phyloP scores from a whole-genome alignment of 1,284 basidiomycete species.

The Naganishia sp. region DNA sequence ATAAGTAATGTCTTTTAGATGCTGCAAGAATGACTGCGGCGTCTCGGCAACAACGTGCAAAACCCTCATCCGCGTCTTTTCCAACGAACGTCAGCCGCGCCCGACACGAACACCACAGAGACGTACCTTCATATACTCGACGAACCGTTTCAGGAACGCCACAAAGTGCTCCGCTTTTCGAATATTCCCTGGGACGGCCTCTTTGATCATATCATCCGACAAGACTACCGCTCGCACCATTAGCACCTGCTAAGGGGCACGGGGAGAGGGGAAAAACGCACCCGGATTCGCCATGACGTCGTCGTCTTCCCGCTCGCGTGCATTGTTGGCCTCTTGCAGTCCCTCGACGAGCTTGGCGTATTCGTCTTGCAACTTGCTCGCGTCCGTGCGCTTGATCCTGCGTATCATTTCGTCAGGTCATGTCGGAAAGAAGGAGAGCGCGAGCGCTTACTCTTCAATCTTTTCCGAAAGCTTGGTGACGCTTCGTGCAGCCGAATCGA shows the following conservation, averaged over 20 bases:
- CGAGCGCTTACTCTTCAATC: slow-evolving; percentile 77
- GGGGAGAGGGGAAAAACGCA: slow-evolving; percentile 44
- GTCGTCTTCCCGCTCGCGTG: slow-evolving; percentile 62
- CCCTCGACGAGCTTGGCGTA: slow-evolving; percentile 96
- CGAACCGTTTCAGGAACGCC: slow-evolving; percentile 95
- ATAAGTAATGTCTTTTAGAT: slow-evolving; percentile 98
- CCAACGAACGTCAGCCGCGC: not conserved
- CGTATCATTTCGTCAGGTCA: too few relatives aligned
- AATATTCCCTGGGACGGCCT: slow-evolving; percentile 97
- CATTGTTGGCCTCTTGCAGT: slow-evolving; percentile 71
- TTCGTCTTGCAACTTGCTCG: slow-evolving; percentile 91
- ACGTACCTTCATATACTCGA: slow-evolving; percentile 92
- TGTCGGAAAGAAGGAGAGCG: not conserved
- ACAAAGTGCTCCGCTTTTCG: slow-evolving; percentile 99
- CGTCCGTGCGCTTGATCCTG: slow-evolving; percentile 92
- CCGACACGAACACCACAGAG: not conserved
- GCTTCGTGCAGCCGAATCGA: slow-evolving; percentile 90
- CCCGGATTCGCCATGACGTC: slow-evolving; percentile 87
- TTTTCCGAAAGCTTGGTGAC: slow-evolving; percentile 84
- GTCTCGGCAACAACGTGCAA: slow-evolving; percentile 99
- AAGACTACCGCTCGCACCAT: slow-evolving; percentile 62
- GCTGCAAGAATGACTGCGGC: slow-evolving; percentile 95
- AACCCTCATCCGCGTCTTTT: slow-evolving; percentile 93
- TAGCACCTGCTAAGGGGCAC: not conserved
- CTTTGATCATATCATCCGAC: slow-evolving; percentile 89